Evolutionary conservation across 2,329 filamentous ascomycete genomes (phyloP).

Genomic region (Fusarium sublunatum): DNA sequence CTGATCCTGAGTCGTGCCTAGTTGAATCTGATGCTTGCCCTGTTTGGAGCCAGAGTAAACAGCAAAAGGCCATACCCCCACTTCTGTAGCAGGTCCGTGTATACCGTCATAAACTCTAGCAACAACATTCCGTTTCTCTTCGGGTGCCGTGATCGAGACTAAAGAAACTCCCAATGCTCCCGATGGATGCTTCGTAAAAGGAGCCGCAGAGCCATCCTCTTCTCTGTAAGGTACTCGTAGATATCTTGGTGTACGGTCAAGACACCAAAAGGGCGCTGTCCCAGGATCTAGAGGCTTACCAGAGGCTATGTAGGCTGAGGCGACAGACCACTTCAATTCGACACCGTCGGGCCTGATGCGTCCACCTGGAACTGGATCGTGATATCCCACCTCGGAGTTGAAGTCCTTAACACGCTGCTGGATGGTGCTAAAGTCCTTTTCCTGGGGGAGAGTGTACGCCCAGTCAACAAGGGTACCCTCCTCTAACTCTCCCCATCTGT

Average conservation of each 20-base stretch:
- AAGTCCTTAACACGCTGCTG: constrained; percentile 8
- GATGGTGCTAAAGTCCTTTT: constrained; percentile 18
- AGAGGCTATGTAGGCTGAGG: constrained; percentile 15
- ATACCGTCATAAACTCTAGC: constrained; percentile 21
- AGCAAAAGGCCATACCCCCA: constrained; percentile 5
- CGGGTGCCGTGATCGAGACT: not conserved
- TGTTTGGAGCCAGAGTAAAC: constrained; percentile 18
- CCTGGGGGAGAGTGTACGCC: constrained; percentile 20
- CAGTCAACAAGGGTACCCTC: constrained; percentile 27
- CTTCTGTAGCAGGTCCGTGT: not conserved
- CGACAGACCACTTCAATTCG: constrained; percentile 28
- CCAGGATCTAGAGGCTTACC: constrained; percentile 17
- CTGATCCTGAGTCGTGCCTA: not conserved
- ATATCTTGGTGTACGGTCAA: constrained; percentile 17
- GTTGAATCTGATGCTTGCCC: constrained; percentile 6
- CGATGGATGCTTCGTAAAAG: constrained; percentile 22
- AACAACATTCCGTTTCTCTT: not conserved
- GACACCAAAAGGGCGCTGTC: constrained; percentile 29
- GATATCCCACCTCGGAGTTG: not conserved
- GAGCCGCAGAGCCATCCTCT: not conserved
- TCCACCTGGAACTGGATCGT: constrained; percentile 15
- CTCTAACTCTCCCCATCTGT: constrained; percentile 25
- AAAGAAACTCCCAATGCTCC: constrained; percentile 4
- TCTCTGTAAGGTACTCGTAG: constrained; percentile 18
- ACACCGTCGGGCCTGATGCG: constrained; percentile 30